Evolutionary conservation across 495 filamentous ascomycete genomes (phyloP), one percentile per base, ranked within the genome.

Genomic region (Neurospora sp.): DNA sequence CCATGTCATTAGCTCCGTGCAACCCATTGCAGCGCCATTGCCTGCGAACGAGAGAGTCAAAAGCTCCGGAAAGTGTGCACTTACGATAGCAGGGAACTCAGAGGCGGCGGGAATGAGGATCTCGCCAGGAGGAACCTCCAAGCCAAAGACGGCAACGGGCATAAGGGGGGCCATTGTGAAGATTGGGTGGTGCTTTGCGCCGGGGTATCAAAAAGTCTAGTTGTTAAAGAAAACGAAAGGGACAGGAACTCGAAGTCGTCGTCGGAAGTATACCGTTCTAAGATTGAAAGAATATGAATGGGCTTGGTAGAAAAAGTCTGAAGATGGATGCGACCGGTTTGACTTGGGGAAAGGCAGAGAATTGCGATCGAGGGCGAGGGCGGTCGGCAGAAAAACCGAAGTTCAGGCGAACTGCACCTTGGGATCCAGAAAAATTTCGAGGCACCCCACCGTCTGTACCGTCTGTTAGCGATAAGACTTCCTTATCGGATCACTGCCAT

Each of bases 131-230:
- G 93, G 92, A 81, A 98, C 91, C 83, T 92, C 89, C 66, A 98
- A 90, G 81, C 94, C 94, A 81, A 94, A 98, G 81, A 98, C 87
- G 80, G 92, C 92, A 77, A 96, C 89, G 77, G 94, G 93, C 75
- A 91, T 69, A 73, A 79, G 74, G 27, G 72, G 46, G 70, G 80
- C 74, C 79, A 81, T 81, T 41, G 73, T 78, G 75, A 75, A 20
- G 48, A 20, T 61, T 40, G 48, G 14, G 59, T 61, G 68, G 16
- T 5, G 38, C 22, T 40, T 72, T 48, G 18, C 53, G 53, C 53
- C 53, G 53, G 53, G 22, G 22, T 66, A 66, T 66, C 69, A 42
- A 70, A 44, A 40, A 31, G 31, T 61, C 38, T 46, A 59, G n/a
- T 73, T 61, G 31, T 22, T 41, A 8, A 12, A 48, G 59, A 70